Evolutionary conservation across 345 rosid genomes (phyloP), one percentile per base, ranked within the genome.

Genomic region (Citrus glauca): DNA sequence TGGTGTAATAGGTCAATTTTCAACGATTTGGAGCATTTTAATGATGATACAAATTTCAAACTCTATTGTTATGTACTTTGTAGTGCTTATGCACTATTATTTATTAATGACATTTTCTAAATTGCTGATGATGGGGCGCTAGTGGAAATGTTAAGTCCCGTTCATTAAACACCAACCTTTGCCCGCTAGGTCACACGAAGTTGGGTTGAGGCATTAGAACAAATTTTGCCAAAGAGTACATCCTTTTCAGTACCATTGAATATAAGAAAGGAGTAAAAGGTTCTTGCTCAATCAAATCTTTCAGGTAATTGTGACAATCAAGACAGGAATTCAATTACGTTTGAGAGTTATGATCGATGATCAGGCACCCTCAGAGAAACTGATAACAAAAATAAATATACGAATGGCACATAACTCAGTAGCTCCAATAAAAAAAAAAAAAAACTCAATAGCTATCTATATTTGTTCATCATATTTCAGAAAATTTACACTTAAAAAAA

Each of bases 401-500:
- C n/a, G 50, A 66, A 66, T 50, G 9, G 40, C 4, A 33, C 33
- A 53, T 50, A 37, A 65, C 50, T 28, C 42, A 30, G 4, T 32
- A 32, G 5, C 33, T 4, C 33, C 33, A 32, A 32, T 4, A 32
- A 32, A 32, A 30, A 30, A 32, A 32, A 32, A 32, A 32, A 32
- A 32, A 32, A 32, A 32, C 33, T 32, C 33, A 4, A 9, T 35
- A 24, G 64, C 25, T 66, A 53, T 55, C 35, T 77, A 45, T 40
- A 57, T 55, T 27, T 50, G 37, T 25, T 45, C n/a, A 50, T 73
- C 32, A 59, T 56, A 35, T 33, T 33, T 67, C 11, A 0, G n/a
- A 66, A 37, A 72, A 74, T 73, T 42, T 77, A 70, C 74, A 73
- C 10, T 30, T 17, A 7, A 48, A 75, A 9, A 38, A 48, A 28